Conservation (phyloP, 163 green algal genomes). For the Scenedesmus sp. region DNA sequence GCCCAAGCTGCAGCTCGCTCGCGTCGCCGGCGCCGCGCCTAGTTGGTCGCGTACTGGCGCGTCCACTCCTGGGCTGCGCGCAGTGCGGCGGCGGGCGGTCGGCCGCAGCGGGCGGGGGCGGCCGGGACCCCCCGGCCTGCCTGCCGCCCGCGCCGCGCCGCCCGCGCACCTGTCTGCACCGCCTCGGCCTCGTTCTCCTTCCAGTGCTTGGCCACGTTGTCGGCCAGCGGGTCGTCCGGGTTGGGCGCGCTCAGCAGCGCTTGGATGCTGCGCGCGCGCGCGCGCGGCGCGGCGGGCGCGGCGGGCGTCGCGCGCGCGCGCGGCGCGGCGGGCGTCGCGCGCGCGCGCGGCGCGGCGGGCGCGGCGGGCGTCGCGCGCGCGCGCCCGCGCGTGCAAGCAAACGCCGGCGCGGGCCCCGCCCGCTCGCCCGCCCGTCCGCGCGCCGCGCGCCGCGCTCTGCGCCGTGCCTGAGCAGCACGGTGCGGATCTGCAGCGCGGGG, state of each 20-base stretch:
- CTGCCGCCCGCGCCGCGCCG: not conserved
- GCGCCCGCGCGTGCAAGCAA: too few relatives aligned
- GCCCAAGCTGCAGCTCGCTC: too few relatives aligned
- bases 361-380: too few relatives aligned
- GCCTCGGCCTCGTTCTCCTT: constrained; percentile 92
- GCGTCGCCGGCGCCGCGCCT: too few relatives aligned
- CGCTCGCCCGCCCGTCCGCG: too few relatives aligned
- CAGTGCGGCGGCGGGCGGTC: not conserved
- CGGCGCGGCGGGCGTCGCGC: too few relatives aligned
- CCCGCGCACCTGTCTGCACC: constrained; percentile 69
- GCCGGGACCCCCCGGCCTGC: not conserved
- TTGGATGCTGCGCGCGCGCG: constrained; percentile 84
- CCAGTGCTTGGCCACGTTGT: constrained; percentile 97
- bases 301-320: too few relatives aligned
- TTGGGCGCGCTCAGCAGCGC: constrained; percentile 96
- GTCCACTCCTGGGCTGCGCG: constrained; percentile 31
- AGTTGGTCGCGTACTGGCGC: constrained; percentile 30
- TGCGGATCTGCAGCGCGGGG: constrained; percentile 98
- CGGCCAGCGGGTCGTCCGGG: constrained; percentile 97
- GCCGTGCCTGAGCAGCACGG: constrained; percentile 88
- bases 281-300: too few relatives aligned
- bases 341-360: too few relatives aligned
- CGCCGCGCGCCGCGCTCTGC: too few relatives aligned
- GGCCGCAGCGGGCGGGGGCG: too few relatives aligned
- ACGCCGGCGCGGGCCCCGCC: too few relatives aligned